Evolutionary conservation across 768 basidiomycete species (phyloP), one percentile per base, ranked within the genome.

Genomic region (Hericium coralloides): DNA sequence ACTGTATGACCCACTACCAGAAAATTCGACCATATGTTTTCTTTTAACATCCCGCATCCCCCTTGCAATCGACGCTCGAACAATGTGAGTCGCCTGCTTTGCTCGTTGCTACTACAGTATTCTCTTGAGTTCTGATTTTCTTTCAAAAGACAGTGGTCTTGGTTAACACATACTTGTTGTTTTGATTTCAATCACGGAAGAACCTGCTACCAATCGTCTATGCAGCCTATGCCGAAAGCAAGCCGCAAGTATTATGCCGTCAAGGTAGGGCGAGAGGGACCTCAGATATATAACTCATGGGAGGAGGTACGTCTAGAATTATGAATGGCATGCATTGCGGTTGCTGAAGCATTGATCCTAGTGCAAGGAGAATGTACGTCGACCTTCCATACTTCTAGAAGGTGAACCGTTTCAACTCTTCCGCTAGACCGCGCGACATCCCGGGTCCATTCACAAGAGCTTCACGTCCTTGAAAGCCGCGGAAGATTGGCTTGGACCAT

Each of bases 231-330:
- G 43, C 43, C 43, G 17, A 45, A 45, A 20, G 43, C 43, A 10
- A n/a, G 17, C 17, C 20, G 62, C 56, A 65, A 64, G 20, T 73
- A 69, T 55, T 72, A 72, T 56, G 71, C 72, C 5, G 71, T 72
- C 25, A 69, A 66, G 39, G 65, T 67, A 52, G 71, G 71, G 26
- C 65, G 72, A 10, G 61, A 66, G 22, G 71, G 71, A 49, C 59
- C 71, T 2, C 64, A 63, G 12, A 60, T 72, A 43, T 73, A 73
- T 41, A 63, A 69, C 31, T 65, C 48, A 36, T 66, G 63, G 52
- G 9, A 49, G 9, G 64, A 68, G 55, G 71, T 72, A 56, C 54
- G 71, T 45, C 43, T 45, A 0, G 2, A 8, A 18, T n/a, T 49
- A 43, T 22, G n/a, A 31, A 31, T 31, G 31, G 31, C 31, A 31